These are phyloP conservation scores for Xylariales sp. DNA, from an alignment of 2,329 filamentous ascomycete genomes.

Conservation along the genomic window DNA sequence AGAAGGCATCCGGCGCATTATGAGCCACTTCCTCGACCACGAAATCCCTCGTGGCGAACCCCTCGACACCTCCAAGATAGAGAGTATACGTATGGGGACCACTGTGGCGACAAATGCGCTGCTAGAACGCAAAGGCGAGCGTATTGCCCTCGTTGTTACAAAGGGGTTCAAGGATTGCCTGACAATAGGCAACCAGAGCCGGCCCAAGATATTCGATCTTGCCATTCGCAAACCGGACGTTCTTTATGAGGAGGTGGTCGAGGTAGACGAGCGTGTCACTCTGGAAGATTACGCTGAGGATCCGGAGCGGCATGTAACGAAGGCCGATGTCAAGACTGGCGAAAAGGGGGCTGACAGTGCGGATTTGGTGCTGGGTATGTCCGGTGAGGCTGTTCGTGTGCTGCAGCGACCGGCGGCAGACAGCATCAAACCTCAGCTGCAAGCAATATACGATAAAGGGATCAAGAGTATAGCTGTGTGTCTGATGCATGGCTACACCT, in stretches of 20 bases:
- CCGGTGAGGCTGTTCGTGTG: conserved; percentile 70
- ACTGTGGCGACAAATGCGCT: conserved; percentile 92
- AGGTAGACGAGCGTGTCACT: conserved; percentile 86
- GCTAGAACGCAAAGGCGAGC: conserved; percentile 84
- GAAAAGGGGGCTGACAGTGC: conserved; percentile 40
- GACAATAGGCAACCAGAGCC: conserved; percentile 83
- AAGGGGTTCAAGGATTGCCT: conserved; percentile 85
- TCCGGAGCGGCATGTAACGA: conserved; percentile 55
- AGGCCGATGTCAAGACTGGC: conserved; percentile 50
- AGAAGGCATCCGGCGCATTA: conserved; percentile 83
- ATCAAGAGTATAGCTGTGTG: conserved; percentile 84
- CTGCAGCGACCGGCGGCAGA: conserved; percentile 56
- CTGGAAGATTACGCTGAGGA: conserved; percentile 91
- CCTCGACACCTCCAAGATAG: conserved; percentile 77
- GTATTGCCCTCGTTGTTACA: conserved; percentile 82
- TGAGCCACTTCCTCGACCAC: conserved; percentile 69
- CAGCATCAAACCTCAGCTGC: conserved; percentile 54
- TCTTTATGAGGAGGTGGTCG: conserved; percentile 79
- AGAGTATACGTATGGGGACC: conserved; percentile 93
- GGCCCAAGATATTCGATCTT: conserved; percentile 87
- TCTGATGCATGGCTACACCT: conserved; percentile 90
- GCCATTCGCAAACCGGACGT: conserved; percentile 85
- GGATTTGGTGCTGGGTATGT: conserved; percentile 65
- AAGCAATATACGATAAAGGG: conserved; percentile 64
- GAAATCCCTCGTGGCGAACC: conserved; percentile 77